Evolutionary conservation across 2,329 filamentous ascomycete genomes (phyloP).

Genomic region (Malbranchea zuffiana): DNA sequence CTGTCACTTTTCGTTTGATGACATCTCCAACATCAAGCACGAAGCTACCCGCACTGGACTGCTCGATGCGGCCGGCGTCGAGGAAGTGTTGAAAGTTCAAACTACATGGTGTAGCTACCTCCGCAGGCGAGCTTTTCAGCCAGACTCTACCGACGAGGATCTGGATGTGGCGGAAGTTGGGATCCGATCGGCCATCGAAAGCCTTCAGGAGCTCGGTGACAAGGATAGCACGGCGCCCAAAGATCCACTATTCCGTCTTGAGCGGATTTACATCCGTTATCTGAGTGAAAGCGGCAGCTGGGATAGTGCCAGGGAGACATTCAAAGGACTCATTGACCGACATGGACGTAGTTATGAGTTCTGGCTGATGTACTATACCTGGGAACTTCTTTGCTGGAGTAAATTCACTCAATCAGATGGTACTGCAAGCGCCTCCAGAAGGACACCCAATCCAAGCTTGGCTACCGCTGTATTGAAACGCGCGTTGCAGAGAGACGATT

Average conservation of each 20-base stretch:
- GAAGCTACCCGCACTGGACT: slow-evolving; percentile 76
- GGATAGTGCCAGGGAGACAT: slow-evolving; percentile 65
- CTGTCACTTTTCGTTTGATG: slow-evolving; percentile 61
- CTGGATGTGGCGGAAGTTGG: slow-evolving; percentile 84
- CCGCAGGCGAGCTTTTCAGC: slow-evolving; percentile 69
- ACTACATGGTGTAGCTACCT: slow-evolving; percentile 91
- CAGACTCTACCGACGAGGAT: slow-evolving; percentile 66
- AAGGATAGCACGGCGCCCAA: slow-evolving; percentile 66
- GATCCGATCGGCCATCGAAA: slow-evolving; percentile 73
- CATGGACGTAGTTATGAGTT: slow-evolving; percentile 78
- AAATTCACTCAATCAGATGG: slow-evolving; percentile 45
- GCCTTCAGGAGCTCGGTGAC: slow-evolving; percentile 66
- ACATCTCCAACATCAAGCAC: slow-evolving; percentile 84
- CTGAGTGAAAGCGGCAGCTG: slow-evolving; percentile 71
- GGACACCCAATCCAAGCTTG: slow-evolving; percentile 54
- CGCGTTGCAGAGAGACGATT: slow-evolving; percentile 46
- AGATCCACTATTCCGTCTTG: slow-evolving; percentile 80
- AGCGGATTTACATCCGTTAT: slow-evolving; percentile 86
- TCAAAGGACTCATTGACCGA: slow-evolving; percentile 58
- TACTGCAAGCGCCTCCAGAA: slow-evolving; percentile 43
- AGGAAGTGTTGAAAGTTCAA: slow-evolving; percentile 81
- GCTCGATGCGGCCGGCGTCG: slow-evolving; percentile 74
- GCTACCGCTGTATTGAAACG: slow-evolving; percentile 68
- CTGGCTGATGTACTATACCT: slow-evolving; percentile 84
- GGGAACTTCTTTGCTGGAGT: slow-evolving; percentile 70